Conservation (phyloP, 2,329 filamentous ascomycete species). For the Beauveria sp. region DNA sequence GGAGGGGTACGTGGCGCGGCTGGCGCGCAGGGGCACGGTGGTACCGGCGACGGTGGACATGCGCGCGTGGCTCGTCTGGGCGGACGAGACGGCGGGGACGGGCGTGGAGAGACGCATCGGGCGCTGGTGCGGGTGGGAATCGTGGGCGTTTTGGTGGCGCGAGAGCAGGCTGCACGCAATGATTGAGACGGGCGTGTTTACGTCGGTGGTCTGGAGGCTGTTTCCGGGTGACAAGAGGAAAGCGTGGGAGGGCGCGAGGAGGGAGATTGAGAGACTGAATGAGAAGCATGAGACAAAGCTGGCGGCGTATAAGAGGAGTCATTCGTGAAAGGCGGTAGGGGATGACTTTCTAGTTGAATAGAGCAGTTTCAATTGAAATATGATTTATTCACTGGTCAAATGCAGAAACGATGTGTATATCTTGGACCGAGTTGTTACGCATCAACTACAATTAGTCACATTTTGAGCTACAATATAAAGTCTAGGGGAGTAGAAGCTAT, state of each 20-base stretch:
- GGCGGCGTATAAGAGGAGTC: neutral
- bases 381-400: too few relatives aligned
- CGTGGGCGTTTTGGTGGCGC: conserved; percentile 33
- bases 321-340: neutral
- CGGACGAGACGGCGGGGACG: conserved; percentile 34
- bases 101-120: conserved; percentile 33
- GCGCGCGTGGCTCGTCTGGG: conserved; percentile 31
- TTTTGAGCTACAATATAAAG: too few relatives aligned
- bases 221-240: conserved; percentile 32
- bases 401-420: too few relatives aligned
- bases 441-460: too few relatives aligned
- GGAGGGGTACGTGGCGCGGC: conserved; percentile 24
- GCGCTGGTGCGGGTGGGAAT: conserved; percentile 27
- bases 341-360: neutral
- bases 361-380: neutral
- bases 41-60: conserved; percentile 23
- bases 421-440: too few relatives aligned
- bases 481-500: too few relatives aligned
- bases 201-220: conserved; percentile 32
- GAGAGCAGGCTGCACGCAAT: conserved; percentile 31
- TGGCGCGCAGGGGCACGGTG: conserved; percentile 21
- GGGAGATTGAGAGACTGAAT: conserved; percentile 27
- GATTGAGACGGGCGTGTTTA: conserved; percentile 31
- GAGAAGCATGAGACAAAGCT: conserved; percentile 1
- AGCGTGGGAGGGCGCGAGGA: conserved; percentile 32